A percentile compares a stretch with the other conserved stretches of the same genome.
These are phyloP conservation scores for Globisporangium mamillatum DNA, from an alignment of 352 stramenopile species.

Conservation along the genomic window DNA sequence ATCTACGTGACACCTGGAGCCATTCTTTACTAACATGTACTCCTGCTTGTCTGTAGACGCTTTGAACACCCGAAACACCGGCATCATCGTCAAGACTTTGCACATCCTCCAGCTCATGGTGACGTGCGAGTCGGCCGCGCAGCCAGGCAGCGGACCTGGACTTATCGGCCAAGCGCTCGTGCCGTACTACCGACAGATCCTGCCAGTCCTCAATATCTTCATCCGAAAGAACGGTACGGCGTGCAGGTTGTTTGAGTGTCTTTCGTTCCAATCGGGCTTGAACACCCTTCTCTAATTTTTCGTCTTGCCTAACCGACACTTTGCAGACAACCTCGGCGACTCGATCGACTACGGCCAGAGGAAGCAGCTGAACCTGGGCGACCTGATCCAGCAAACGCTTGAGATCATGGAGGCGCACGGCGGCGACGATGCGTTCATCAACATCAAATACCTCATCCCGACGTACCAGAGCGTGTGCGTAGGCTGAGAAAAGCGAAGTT, in stretches of 20 bases:
- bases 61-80: slow-evolving; percentile 92
- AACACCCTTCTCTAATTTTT: background rate
- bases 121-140: slow-evolving; percentile 85
- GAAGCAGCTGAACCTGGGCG: slow-evolving; percentile 93
- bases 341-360: slow-evolving; percentile 95
- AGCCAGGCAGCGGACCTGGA: slow-evolving; percentile 72
- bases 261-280: background rate
- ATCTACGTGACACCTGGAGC: background rate
- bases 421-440: slow-evolving; percentile 97
- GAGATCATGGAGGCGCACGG: slow-evolving; percentile 96
- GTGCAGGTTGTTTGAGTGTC: background rate
- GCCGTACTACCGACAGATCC: slow-evolving; percentile 97
- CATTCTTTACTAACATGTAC: background rate
- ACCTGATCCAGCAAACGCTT: slow-evolving; percentile 96
- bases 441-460: slow-evolving; percentile 98
- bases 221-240: slow-evolving; percentile 91
- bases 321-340: slow-evolving; percentile 93
- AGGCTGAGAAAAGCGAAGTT: slow-evolving; percentile 27
- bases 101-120: slow-evolving; percentile 96
- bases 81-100: slow-evolving; percentile 96
- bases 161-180: slow-evolving; percentile 96
- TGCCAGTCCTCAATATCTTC: slow-evolving; percentile 97
- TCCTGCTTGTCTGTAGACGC: slow-evolving; percentile 38
- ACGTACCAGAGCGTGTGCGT: slow-evolving; percentile 94
- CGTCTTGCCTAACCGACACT: background rate